Evolutionary conservation across 2,329 filamentous ascomycete species (phyloP).

Genomic region (Alternaria infectoria): DNA sequence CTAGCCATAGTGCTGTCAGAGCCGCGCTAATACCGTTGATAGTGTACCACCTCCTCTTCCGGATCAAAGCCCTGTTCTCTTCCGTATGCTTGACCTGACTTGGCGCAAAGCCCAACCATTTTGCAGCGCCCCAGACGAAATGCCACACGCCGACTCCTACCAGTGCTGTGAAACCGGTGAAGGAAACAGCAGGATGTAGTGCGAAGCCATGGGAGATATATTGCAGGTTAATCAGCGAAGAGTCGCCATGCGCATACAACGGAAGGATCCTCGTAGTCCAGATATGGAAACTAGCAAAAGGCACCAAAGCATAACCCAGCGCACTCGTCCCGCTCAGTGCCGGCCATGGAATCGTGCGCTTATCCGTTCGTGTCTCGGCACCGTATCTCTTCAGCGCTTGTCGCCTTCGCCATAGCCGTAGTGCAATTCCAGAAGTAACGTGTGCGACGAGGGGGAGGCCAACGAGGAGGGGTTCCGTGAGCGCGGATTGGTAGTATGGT

Average conservation of each 20-base stretch:
- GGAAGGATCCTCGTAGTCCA: conserved; percentile 79
- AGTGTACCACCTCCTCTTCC: conserved; percentile 71
- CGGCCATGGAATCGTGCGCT: conserved; percentile 68
- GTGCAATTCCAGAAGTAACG: conserved; percentile 74
- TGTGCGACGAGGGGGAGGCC: conserved; percentile 77
- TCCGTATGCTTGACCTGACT: conserved; percentile 58
- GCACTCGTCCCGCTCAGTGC: conserved; percentile 70
- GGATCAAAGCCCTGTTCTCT: conserved; percentile 58
- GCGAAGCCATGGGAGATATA: conserved; percentile 88
- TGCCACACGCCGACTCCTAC: conserved; percentile 74
- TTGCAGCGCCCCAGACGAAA: conserved; percentile 84
- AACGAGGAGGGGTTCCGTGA: conserved; percentile 80
- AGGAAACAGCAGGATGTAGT: conserved; percentile 70
- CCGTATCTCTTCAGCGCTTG: conserved; percentile 79
- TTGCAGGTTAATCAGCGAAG: conserved; percentile 80
- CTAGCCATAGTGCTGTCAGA: conserved; percentile 75
- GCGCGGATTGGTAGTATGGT: conserved; percentile 83
- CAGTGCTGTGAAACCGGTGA: conserved; percentile 71
- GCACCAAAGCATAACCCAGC: conserved; percentile 73
- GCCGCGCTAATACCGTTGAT: conserved; percentile 70
- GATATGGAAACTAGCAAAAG: conserved; percentile 73
- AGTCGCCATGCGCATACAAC: conserved; percentile 78
- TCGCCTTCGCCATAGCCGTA: conserved; percentile 76
- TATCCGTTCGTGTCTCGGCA: conserved; percentile 64
- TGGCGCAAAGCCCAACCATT: conserved; percentile 74